Conservation (phyloP, 129 eudicot genomes). For the Centaurea solstitialis region DNA sequence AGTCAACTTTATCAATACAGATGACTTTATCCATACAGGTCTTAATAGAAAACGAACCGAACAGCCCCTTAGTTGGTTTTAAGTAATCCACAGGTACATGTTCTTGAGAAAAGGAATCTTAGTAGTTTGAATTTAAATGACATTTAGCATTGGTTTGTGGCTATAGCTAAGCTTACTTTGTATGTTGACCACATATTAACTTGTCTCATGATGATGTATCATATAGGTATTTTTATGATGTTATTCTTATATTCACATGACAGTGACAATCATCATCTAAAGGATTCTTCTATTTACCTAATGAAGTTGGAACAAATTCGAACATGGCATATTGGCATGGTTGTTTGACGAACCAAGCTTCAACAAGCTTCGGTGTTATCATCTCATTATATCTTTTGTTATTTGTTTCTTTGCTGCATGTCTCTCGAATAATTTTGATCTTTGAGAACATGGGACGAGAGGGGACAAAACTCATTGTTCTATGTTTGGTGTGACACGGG, state of each 20-base stretch:
- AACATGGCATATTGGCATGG: background rate
- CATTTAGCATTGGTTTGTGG: background rate
- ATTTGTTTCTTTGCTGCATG: background rate
- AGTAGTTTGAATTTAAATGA: background rate
- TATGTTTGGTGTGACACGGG: no score
- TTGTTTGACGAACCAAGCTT: background rate
- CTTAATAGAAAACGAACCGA: no score
- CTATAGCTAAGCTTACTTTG: no score
- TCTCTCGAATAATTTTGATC: background rate
- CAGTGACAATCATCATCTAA: background rate
- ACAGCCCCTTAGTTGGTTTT: no score
- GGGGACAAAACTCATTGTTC: no score
- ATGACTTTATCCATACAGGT: no score
- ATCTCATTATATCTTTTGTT: background rate
- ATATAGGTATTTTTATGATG: background rate
- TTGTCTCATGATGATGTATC: background rate
- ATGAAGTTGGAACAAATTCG: background rate
- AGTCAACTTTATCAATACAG: no score
- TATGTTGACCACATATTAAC: no score
- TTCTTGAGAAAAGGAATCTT: background rate
- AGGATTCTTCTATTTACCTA: background rate
- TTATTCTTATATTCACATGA: background rate
- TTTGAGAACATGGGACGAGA: background rate
- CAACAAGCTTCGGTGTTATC: background rate
- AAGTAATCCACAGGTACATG: background rate